phyloP scores from a whole-genome alignment of 306 rosid species.

The Geum urbanum region DNA sequence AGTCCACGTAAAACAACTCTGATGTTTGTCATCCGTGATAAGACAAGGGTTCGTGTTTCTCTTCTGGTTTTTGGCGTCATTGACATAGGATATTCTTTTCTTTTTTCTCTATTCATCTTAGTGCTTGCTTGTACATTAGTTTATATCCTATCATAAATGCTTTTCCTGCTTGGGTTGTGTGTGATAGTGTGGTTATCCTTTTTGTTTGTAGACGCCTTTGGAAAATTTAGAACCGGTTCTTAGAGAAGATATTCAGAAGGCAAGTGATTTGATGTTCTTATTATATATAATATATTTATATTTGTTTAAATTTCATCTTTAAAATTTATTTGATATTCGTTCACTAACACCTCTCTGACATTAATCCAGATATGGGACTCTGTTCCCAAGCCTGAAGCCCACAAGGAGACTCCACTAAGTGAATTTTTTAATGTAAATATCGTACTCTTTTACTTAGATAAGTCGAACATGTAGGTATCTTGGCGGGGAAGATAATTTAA shows the following conservation, averaged over 20 bases:
- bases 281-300: conserved; percentile 12
- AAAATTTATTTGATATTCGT: conserved; percentile 1
- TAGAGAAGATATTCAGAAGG: conserved; percentile 98
- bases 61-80: conserved; percentile 3
- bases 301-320: not conserved
- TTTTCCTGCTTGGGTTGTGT: conserved; percentile 13
- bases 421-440: conserved; percentile 81
- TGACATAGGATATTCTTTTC: not conserved
- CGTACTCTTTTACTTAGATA: conserved; percentile 12
- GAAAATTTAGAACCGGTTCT: conserved; percentile 97
- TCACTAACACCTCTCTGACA: not conserved
- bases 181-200: conserved; percentile 26
- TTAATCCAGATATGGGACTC: conserved; percentile 90
- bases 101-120: conserved; percentile 10
- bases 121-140: conserved; percentile 3
- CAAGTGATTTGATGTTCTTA: conserved; percentile 18
- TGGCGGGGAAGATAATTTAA: not conserved
- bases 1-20: conserved; percentile 97
- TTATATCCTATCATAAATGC: conserved; percentile 4
- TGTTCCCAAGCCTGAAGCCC: conserved; percentile 93
- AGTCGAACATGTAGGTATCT: not conserved
- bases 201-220: conserved; percentile 71
- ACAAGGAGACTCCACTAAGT: conserved; percentile 82
- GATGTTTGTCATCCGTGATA: conserved; percentile 96
- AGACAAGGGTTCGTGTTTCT: conserved; percentile 72